Conservation (phyloP, 176 grass and related monocot genomes). For the Oryza nivara region DNA sequence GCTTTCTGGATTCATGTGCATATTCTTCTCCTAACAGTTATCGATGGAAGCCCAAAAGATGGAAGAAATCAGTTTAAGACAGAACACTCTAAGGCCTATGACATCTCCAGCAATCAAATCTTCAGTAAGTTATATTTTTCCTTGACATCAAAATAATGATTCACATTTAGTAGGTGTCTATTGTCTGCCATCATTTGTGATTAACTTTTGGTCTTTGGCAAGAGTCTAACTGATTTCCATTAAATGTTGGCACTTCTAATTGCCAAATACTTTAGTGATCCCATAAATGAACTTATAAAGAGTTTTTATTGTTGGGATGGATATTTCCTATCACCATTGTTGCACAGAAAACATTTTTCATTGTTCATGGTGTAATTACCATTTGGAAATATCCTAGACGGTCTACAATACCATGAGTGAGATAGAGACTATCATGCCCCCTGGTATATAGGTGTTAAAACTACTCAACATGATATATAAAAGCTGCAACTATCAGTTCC, state of each 20-base stretch:
- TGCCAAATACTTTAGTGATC: background rate
- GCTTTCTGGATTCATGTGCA: slow-evolving; percentile 8
- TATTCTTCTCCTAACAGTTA: slow-evolving; percentile 46
- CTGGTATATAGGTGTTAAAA: background rate
- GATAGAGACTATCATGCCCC: too few species aligned
- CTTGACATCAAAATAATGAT: background rate
- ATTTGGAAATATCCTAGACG: background rate
- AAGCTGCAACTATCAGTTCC: background rate
- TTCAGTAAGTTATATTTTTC: slow-evolving; percentile 56
- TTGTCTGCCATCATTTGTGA: slow-evolving; percentile 7
- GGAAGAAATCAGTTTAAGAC: slow-evolving; percentile 67
- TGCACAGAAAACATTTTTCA: background rate
- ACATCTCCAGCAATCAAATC: slow-evolving; percentile 65
- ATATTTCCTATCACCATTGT: slow-evolving; percentile 1
- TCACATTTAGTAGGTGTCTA: slow-evolving; percentile 15
- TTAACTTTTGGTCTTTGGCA: slow-evolving; percentile 21
- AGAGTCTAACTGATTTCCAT: background rate
- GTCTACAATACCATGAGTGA: background rate
- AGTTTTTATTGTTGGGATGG: slow-evolving; percentile 13
- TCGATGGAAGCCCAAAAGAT: slow-evolving; percentile 67
- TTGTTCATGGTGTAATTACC: background rate
- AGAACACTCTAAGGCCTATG: slow-evolving; percentile 67
- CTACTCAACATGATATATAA: background rate
- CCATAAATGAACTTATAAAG: background rate
- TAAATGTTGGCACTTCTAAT: background rate